Conservation (phyloP, 164 flowering plant species). For the Stephania yunnanensis region DNA sequence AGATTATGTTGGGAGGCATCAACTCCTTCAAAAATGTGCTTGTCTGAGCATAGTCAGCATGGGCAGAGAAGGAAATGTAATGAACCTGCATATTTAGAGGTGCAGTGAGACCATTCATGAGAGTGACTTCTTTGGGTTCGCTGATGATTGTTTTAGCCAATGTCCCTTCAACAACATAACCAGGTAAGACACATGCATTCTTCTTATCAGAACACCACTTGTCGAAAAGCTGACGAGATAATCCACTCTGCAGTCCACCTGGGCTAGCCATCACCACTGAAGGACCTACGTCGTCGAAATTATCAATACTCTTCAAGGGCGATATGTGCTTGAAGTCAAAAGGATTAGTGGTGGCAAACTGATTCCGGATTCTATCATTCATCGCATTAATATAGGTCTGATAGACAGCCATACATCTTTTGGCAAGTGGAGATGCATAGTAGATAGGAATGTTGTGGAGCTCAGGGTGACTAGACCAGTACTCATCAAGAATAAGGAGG, state of each 20-base stretch:
- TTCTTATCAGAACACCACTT: slow-evolving; percentile 92
- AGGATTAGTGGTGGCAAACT: slow-evolving; percentile 78
- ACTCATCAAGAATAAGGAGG: slow-evolving; percentile 89
- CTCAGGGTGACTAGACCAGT: slow-evolving; percentile 90
- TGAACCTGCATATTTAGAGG: slow-evolving; percentile 94
- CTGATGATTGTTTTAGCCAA: slow-evolving; percentile 80
- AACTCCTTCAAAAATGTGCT: slow-evolving; percentile 82
- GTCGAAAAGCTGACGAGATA: slow-evolving; percentile 89
- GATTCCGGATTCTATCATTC: slow-evolving; percentile 87
- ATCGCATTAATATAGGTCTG: slow-evolving; percentile 90
- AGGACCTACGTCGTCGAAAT: slow-evolving; percentile 84
- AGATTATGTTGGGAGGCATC: slow-evolving; percentile 90
- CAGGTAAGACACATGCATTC: slow-evolving; percentile 91
- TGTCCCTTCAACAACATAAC: slow-evolving; percentile 91
- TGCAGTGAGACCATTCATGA: slow-evolving; percentile 80
- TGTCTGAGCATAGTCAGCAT: slow-evolving; percentile 91
- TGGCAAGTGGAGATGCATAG: slow-evolving; percentile 98
- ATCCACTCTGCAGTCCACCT: slow-evolving; percentile 83
- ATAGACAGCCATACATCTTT: slow-evolving; percentile 87
- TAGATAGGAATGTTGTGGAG: slow-evolving; percentile 87
- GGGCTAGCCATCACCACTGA: slow-evolving; percentile 99
- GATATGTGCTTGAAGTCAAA: slow-evolving; percentile 85
- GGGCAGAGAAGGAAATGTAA: slow-evolving; percentile 96
- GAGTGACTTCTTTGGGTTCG: slow-evolving; percentile 93
- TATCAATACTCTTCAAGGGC: slow-evolving; percentile 73